Conservation (phyloP, 2,329 filamentous ascomycete species). For the Paramyrothecium sp. region DNA sequence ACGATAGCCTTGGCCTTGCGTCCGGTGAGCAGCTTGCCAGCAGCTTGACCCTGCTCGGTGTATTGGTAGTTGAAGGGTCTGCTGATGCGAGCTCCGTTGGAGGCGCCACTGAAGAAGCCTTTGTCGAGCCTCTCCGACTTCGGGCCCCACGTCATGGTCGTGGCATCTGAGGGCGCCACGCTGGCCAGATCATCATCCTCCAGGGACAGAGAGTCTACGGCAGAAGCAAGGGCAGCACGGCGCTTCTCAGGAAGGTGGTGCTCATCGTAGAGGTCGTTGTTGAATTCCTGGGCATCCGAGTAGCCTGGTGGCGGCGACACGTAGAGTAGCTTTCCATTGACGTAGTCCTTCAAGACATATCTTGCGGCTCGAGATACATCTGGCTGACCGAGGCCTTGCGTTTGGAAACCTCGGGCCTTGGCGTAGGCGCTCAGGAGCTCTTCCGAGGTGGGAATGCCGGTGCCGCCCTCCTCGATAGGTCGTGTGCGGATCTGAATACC, state of each 20-base stretch:
- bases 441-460: slow-evolving; percentile 77
- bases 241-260: slow-evolving; percentile 80
- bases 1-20: slow-evolving; percentile 79
- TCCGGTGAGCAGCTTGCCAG: slow-evolving; percentile 69
- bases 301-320: slow-evolving; percentile 80
- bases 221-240: slow-evolving; percentile 59
- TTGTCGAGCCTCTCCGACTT: slow-evolving; percentile 81
- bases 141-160: slow-evolving; percentile 56
- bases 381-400: slow-evolving; percentile 83
- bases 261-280: slow-evolving; percentile 82
- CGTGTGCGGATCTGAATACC: slow-evolving; percentile 84
- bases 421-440: slow-evolving; percentile 88
- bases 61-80: slow-evolving; percentile 92
- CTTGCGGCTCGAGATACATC: slow-evolving; percentile 91
- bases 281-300: slow-evolving; percentile 76
- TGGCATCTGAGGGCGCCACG: slow-evolving; percentile 43
- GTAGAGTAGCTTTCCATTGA: slow-evolving; percentile 91
- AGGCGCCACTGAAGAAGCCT: slow-evolving; percentile 76
- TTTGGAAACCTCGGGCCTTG: slow-evolving; percentile 84
- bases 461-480: slow-evolving; percentile 88
- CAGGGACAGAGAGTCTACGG: slow-evolving; percentile 45
- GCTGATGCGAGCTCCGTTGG: slow-evolving; percentile 63
- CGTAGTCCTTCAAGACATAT: slow-evolving; percentile 93
- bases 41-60: slow-evolving; percentile 67
- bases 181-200: slow-evolving; percentile 27